A percentile compares a stretch with the other conserved stretches of the same genome.
Conservation (phyloP, 2,329 filamentous ascomycete species). For the Hysterium pulicare region DNA sequence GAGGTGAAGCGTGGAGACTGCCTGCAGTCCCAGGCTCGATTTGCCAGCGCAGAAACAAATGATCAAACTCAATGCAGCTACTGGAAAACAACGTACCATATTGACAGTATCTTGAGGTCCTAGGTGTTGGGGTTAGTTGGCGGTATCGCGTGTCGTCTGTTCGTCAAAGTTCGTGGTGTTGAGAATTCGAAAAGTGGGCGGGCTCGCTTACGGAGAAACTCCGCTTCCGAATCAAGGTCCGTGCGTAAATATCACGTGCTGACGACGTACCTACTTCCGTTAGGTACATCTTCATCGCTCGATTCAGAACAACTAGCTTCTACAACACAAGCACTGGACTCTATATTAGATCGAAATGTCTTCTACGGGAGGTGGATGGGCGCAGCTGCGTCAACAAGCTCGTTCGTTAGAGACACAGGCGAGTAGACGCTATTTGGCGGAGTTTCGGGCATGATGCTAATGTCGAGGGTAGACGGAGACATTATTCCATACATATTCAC, state of each 20-base stretch:
- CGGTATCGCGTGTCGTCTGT: slow-evolving; percentile 38
- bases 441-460: slow-evolving; percentile 23
- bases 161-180: slow-evolving; percentile 15
- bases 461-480: slow-evolving; percentile 67
- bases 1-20: not conserved
- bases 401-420: slow-evolving; percentile 88
- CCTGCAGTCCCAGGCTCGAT: not conserved
- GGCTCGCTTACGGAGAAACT: slow-evolving; percentile 19
- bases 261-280: too few relatives aligned
- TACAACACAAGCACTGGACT: not conserved
- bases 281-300: too few relatives aligned
- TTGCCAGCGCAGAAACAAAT: not conserved
- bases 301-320: too few relatives aligned
- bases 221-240: not conserved
- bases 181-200: slow-evolving; percentile 17
- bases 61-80: too few relatives aligned
- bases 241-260: not conserved
- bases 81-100: slow-evolving; percentile 31
- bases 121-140: slow-evolving; percentile 31
- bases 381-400: slow-evolving; percentile 89
- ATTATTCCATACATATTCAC: slow-evolving; percentile 80
- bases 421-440: slow-evolving; percentile 22
- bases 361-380: slow-evolving; percentile 62
- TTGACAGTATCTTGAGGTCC: slow-evolving; percentile 35
- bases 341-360: slow-evolving; percentile 25